Percentiles rank a stretch among this genome's conserved stretches.
phyloP scores from a whole-genome alignment of 306 rosid species.

The cucumber (Cucumis sativus) region DNA sequence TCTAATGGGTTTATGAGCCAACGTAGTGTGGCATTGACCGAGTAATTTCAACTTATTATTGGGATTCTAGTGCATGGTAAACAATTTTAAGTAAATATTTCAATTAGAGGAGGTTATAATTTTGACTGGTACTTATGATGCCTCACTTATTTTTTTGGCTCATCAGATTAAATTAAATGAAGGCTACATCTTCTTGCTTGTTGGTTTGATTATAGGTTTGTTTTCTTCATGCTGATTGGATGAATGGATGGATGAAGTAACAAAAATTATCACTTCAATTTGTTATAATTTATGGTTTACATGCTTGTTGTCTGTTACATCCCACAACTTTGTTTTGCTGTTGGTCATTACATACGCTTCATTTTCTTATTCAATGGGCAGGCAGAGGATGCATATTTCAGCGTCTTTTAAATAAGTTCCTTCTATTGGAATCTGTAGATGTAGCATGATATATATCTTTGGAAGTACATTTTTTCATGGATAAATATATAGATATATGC shows the following conservation, averaged over 20 bases:
- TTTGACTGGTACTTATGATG: not conserved
- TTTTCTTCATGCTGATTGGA: not conserved
- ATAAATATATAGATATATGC: not conserved
- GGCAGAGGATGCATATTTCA: not conserved
- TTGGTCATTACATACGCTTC: not conserved
- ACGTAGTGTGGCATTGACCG: not conserved
- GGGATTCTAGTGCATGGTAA: not conserved
- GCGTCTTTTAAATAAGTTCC: not conserved
- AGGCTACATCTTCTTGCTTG: not conserved
- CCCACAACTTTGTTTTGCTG: not conserved
- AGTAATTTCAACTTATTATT: not conserved
- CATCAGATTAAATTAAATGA: not conserved
- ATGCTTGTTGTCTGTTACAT: not conserved
- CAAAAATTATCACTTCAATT: not conserved
- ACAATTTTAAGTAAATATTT: not conserved
- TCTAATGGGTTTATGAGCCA: not conserved
- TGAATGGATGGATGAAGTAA: not conserved
- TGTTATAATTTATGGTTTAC: not conserved
- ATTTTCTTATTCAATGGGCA: not conserved
- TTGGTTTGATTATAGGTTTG: not conserved
- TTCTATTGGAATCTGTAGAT: not conserved
- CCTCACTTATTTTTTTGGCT: not conserved
- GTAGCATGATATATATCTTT: not conserved
- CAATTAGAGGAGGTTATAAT: not conserved
- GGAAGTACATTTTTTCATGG: not conserved